Percentiles rank a stretch among this genome's conserved stretches.
Conservation (phyloP, 2,329 filamentous ascomycete species). For the Colletotrichum sp. region DNA sequence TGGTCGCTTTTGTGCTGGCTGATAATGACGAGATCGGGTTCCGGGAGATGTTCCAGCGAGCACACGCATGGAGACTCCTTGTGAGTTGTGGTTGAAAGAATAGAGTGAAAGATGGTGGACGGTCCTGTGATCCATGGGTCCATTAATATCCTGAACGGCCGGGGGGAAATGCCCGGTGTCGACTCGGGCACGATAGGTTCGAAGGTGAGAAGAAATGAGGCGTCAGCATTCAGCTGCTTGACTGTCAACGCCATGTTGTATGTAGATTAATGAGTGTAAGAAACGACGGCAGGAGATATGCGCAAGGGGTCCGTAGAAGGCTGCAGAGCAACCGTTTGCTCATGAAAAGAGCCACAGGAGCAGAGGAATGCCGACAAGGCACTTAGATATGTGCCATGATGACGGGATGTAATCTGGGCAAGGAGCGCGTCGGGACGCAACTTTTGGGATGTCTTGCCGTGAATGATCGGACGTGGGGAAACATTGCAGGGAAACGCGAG, state of each 20-base stretch:
- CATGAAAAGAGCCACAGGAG: neutral
- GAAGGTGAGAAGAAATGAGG: constrained; percentile 70
- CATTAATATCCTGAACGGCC: constrained; percentile 69
- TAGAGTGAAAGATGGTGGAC: constrained; percentile 64
- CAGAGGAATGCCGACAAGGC: neutral
- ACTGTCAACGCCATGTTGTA: constrained; percentile 64
- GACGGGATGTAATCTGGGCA: neutral
- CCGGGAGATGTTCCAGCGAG: constrained; percentile 48
- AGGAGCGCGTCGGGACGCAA: constrained; percentile 2
- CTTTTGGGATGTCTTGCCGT: neutral
- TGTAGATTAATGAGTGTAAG: neutral
- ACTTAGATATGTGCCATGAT: constrained; percentile 8
- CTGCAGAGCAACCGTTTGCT: neutral
- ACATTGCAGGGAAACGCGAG: constrained; percentile 8
- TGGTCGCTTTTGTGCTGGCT: constrained; percentile 64
- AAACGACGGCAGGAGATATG: neutral
- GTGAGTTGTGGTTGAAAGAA: constrained; percentile 65
- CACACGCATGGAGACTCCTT: constrained; percentile 60
- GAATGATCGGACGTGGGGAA: constrained; percentile 4
- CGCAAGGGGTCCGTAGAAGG: neutral
- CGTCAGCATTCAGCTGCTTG: constrained; percentile 68
- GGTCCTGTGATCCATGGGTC: constrained; percentile 74
- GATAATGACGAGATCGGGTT: constrained; percentile 51
- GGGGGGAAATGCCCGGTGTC: constrained; percentile 39
- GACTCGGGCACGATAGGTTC: constrained; percentile 53